Percentiles rank a stretch among this genome's conserved stretches.
Evolutionary conservation across 768 basidiomycete species (phyloP).

Genomic region (Rhodotorula kratochvilovae): DNA sequence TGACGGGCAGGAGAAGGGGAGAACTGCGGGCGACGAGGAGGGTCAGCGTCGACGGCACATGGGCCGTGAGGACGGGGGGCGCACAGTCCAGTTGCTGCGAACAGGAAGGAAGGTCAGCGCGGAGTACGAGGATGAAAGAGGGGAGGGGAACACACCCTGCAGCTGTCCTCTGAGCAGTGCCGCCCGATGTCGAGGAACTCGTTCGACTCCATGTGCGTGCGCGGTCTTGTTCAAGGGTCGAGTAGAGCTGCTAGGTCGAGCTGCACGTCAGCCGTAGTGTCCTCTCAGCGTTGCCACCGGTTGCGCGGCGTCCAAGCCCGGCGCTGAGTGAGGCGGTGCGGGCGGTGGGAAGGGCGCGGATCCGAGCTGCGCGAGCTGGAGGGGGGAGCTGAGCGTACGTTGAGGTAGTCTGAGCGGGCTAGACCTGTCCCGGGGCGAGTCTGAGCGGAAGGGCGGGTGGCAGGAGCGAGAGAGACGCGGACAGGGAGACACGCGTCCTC

Average conservation of each 20-base stretch:
- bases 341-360: too few relatives aligned
- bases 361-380: background rate
- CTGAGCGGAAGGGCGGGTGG: background rate
- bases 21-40: conserved; percentile 5
- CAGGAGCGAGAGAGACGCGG: too few relatives aligned
- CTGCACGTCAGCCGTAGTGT: background rate
- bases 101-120: background rate
- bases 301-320: too few relatives aligned
- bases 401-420: too few relatives aligned
- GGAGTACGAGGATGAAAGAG: background rate
- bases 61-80: background rate
- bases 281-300: too few relatives aligned
- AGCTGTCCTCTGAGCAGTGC: conserved; percentile 25
- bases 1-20: conserved; percentile 37
- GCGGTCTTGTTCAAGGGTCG: too few relatives aligned
- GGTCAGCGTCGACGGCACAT: background rate
- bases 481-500: too few relatives aligned
- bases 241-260: background rate
- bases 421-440: too few relatives aligned
- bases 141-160: background rate
- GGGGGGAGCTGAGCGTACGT: background rate
- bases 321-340: background rate
- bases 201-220: conserved; percentile 32
- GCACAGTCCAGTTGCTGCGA: conserved; percentile 31
- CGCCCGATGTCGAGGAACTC: conserved; percentile 41